Conservation (phyloP, 2,329 filamentous ascomycete genomes). For the Basipetospora chlamydospora region DNA sequence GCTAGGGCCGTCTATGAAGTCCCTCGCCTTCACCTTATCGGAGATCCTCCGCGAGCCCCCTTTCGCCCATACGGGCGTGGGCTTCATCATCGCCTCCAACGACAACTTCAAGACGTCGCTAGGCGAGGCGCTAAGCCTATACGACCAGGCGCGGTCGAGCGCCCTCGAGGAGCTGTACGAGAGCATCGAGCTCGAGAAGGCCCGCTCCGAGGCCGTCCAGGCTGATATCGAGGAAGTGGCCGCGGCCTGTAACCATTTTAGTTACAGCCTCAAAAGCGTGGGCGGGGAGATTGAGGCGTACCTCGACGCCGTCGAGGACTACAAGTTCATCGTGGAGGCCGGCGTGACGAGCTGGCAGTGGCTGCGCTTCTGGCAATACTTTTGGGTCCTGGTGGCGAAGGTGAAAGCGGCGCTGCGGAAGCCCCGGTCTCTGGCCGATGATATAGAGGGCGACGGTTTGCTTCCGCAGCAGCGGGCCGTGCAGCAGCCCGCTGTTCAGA, state of each 20-base stretch:
- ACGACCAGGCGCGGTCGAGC: slow-evolving; percentile 57
- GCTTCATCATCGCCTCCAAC: slow-evolving; percentile 56
- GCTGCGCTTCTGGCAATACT: slow-evolving; percentile 59
- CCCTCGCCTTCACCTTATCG: slow-evolving; percentile 78
- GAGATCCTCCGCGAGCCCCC: slow-evolving; percentile 80
- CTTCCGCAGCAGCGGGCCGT: slow-evolving; percentile 17
- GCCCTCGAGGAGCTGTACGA: slow-evolving; percentile 71
- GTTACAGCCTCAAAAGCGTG: slow-evolving; percentile 79
- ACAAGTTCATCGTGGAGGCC: slow-evolving; percentile 56
- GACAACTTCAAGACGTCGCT: slow-evolving; percentile 70
- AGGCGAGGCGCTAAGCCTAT: slow-evolving; percentile 64
- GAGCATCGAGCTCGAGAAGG: slow-evolving; percentile 56
- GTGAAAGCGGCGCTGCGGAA: slow-evolving; percentile 6
- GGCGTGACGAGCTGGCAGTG: slow-evolving; percentile 63
- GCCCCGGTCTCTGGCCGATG: too few relatives aligned
- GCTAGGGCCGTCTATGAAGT: slow-evolving; percentile 90
- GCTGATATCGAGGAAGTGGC: slow-evolving; percentile 96
- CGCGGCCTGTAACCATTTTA: slow-evolving; percentile 94
- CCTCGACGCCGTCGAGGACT: slow-evolving; percentile 68
- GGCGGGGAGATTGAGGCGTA: slow-evolving; percentile 79
- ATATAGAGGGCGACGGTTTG: slow-evolving; percentile 27
- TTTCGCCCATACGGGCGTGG: slow-evolving; percentile 45
- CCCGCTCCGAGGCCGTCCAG: slow-evolving; percentile 58
- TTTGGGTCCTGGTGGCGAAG: slow-evolving; percentile 11
- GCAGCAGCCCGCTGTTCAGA: too few relatives aligned